Conservation (phyloP, 768 basidiomycete species). For the Neoboletus subvelutipes region DNA sequence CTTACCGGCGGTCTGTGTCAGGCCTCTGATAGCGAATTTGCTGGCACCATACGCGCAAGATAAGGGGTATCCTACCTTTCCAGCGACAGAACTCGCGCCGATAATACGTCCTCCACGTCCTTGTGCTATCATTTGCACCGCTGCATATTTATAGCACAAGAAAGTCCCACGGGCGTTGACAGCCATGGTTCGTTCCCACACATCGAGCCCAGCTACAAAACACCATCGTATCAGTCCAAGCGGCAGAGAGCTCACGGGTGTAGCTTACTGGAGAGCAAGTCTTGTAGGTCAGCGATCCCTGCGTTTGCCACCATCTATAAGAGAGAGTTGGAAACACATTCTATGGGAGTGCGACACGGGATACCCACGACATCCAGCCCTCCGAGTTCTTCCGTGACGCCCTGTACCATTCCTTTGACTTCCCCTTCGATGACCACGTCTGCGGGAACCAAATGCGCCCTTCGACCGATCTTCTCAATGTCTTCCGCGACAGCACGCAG, state of each 20-base stretch:
- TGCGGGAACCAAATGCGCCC: constrained; percentile 28
- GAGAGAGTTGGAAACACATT: background rate
- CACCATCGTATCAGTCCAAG: background rate
- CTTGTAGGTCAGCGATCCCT: background rate
- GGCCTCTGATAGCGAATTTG: constrained; percentile 42
- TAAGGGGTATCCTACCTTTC: constrained; percentile 8
- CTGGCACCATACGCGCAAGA: constrained; percentile 32
- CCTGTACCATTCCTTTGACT: constrained; percentile 41
- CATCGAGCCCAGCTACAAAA: constrained; percentile 32
- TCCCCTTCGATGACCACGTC: constrained; percentile 44
- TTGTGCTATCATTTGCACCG: constrained; percentile 57
- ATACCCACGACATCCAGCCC: constrained; percentile 47
- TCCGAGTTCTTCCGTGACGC: constrained; percentile 34
- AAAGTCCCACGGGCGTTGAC: constrained; percentile 59
- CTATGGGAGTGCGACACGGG: background rate
- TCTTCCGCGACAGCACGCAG: constrained; percentile 31
- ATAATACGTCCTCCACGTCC: constrained; percentile 55
- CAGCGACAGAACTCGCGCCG: constrained; percentile 32
- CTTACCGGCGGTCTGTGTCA: constrained; percentile 42
- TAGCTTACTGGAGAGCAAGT: constrained; percentile 7
- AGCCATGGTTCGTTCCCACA: constrained; percentile 43
- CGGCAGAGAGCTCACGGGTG: background rate
- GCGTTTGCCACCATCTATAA: constrained; percentile 31
- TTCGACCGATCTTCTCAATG: constrained; percentile 31
- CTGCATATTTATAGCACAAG: constrained; percentile 65